Base-by-base conservation (phyloP, 768 basidiomycete genomes). In the Lactarius vividus region DNA sequence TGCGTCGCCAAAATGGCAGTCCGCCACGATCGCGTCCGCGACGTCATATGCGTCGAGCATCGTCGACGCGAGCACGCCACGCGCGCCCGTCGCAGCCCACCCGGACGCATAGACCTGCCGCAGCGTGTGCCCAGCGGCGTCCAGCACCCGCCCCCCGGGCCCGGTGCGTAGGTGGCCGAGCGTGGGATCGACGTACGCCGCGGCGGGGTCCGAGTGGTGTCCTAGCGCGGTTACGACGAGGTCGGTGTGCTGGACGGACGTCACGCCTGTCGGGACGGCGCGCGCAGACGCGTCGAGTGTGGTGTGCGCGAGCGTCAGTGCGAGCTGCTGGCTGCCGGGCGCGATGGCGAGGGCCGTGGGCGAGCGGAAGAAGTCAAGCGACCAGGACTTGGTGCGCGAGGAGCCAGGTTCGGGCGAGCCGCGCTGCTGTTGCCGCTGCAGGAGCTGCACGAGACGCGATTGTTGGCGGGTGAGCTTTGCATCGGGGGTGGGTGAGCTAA, bases 41-140 rank as follows among this genome's bases (percentile, higher is more conserved):
- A n/a, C n/a, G n/a, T n/a, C n/a, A n/a, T n/a, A n/a, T n/a, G 96
- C 92, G 73, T 97, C 84, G 76, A 93, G 86, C 94, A 99, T 94
- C 39, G 97, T 97, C 3, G 88, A 82, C 2, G 94, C 95, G 54
- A 98, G 81, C 15, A 98, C 95, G 13, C 96, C 96, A 59, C 85
- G 88, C 0, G 97, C 95, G 40, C 96, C 96, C 3, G 84, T 87
- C 2, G 93, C 89, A 2, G 93, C 89, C 97, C 97, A 99, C 11
- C 96, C 96, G 1, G 92, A 88, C 1, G 93, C 89, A 73, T 97
- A 99, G n/a, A 96, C 80, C 64, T 85, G 85, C 42, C 79, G 81
- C 44, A 88, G 69, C 20, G 74, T 61, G 2, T 71, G 71, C 13
- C 77, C 74, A 4, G 69, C 69, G 3, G 74, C 70, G 15, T 79